Evolutionary conservation across 2,329 filamentous ascomycete genomes (phyloP), one percentile per base, ranked within the genome.

Genomic region (Pseudogymnoascus sp.): DNA sequence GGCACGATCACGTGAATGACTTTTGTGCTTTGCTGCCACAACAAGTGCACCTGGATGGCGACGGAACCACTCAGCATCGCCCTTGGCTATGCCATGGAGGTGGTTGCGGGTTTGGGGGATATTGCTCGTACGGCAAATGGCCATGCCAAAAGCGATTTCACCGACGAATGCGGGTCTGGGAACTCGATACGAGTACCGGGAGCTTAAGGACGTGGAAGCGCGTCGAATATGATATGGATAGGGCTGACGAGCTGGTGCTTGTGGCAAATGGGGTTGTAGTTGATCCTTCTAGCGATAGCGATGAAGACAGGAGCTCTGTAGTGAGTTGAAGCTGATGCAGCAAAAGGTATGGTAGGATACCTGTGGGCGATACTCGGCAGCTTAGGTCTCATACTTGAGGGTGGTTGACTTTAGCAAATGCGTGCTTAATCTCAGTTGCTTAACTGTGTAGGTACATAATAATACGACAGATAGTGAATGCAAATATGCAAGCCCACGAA

Each of bases 31-130:
- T 96, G 7, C 66, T 72, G 62, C 71, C 67, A 68, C 70, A 67
- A 68, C 26, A 69, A 63, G 61, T 61, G 65, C 65, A 68, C 67
- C 62, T 66, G 60, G 60, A 66, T 63, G 59, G 59, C 60, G 50
- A 65, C 56, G 50, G 62, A 61, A 35, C 77, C 40, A 75, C 79
- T 19, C 67, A 69, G 53, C 85, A 86, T 0, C 83, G 88, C 41
- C 78, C 96, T 2, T 98, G 93, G 93, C 96, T 97, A 90, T 98
- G 93, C 79, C 96, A 97, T 75, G 92, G 87, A 11, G 93, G 93
- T 43, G 93, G 89, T 31, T 85, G 86, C 53, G 93, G 93, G 1
- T 96, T 97, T 70, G 93, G 93, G 63, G 93, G 93, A 1, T 97
- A 98, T 73, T 93, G 89, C 28, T 92, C 92, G 5, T 97, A 96